phyloP scores from a whole-genome alignment of 371 early-diverging fungal species.

The Mucor piriformis region DNA sequence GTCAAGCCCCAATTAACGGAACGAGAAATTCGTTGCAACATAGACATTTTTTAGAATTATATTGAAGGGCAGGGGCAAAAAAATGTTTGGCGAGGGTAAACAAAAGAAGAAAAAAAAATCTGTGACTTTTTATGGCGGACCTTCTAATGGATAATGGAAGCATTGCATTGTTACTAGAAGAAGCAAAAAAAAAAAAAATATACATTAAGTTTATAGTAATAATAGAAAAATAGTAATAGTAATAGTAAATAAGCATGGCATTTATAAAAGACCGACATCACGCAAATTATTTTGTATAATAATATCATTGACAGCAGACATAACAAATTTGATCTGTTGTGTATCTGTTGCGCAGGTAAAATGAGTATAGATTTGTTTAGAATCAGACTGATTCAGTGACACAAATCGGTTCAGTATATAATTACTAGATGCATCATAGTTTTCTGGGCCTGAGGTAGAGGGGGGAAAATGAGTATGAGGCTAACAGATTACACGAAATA shows the following conservation, averaged over 20 bases:
- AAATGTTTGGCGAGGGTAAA: constrained; percentile 5
- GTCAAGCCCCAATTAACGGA: constrained; percentile 6
- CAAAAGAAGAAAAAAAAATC: background rate
- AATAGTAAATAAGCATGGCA: background rate
- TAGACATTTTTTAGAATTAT: constrained; percentile 22
- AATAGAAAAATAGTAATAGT: background rate
- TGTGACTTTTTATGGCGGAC: background rate
- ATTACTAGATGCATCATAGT: constrained; percentile 62
- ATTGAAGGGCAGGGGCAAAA: constrained; percentile 2
- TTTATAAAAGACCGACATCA: constrained; percentile 66
- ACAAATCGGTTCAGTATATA: constrained; percentile 51
- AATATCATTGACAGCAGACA: constrained; percentile 74
- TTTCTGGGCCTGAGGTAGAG: constrained; percentile 53
- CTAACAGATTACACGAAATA: background rate
- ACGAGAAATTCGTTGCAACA: constrained; percentile 28
- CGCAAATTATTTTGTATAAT: constrained; percentile 64
- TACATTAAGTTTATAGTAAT: constrained; percentile 7
- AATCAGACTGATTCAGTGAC: constrained; percentile 41
- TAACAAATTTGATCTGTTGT: constrained; percentile 71
- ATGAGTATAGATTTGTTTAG: constrained; percentile 57
- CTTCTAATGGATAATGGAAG: background rate
- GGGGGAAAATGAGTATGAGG: background rate
- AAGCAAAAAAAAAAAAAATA: constrained; percentile 1
- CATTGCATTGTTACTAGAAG: background rate
- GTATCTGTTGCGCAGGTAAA: constrained; percentile 68